These are phyloP conservation scores for Clonostachys solani DNA, from an alignment of 2,329 filamentous ascomycete species.

Conservation along the genomic window DNA sequence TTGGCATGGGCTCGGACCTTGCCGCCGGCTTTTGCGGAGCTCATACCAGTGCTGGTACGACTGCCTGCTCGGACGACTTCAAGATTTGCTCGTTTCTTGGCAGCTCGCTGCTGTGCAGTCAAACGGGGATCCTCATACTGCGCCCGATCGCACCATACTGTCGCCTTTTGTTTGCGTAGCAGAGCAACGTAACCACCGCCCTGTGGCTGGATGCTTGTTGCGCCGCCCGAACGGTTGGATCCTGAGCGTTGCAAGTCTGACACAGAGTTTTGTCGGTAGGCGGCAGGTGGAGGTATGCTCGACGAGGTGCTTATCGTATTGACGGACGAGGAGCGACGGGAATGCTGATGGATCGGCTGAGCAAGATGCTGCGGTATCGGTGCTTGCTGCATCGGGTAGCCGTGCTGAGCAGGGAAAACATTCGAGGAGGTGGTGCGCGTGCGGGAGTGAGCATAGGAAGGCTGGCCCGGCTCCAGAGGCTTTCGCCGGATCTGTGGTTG, in stretches of 20 bases:
- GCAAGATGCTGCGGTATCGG: constrained; percentile 20
- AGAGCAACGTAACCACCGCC: constrained; percentile 86
- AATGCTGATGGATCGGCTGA: constrained; percentile 29
- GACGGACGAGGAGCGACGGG: constrained; percentile 59
- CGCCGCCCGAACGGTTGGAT: constrained; percentile 68
- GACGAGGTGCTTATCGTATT: constrained; percentile 67
- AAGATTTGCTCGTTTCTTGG: constrained; percentile 79
- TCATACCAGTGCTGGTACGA: constrained; percentile 60
- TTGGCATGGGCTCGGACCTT: constrained; percentile 90
- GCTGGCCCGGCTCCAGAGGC: constrained; percentile 13
- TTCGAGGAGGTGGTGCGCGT: constrained; percentile 54
- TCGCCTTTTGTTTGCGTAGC: constrained; percentile 95
- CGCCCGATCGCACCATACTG: constrained; percentile 94
- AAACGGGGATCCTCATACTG: constrained; percentile 88
- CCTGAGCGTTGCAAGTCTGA: constrained; percentile 69
- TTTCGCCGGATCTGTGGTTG: constrained; percentile 2
- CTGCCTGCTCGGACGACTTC: constrained; percentile 62
- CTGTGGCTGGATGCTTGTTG: constrained; percentile 32
- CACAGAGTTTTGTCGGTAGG: constrained; percentile 50
- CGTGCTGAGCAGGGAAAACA: constrained; percentile 32
- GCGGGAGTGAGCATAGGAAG: constrained; percentile 47
- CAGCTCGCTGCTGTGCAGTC: constrained; percentile 77
- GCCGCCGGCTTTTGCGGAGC: constrained; percentile 64
- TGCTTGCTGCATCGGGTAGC: constrained; percentile 12
- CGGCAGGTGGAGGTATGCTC: constrained; percentile 58